Conservation (phyloP, 2,329 filamentous ascomycete species). For the Incumbomyces delicatus region DNA sequence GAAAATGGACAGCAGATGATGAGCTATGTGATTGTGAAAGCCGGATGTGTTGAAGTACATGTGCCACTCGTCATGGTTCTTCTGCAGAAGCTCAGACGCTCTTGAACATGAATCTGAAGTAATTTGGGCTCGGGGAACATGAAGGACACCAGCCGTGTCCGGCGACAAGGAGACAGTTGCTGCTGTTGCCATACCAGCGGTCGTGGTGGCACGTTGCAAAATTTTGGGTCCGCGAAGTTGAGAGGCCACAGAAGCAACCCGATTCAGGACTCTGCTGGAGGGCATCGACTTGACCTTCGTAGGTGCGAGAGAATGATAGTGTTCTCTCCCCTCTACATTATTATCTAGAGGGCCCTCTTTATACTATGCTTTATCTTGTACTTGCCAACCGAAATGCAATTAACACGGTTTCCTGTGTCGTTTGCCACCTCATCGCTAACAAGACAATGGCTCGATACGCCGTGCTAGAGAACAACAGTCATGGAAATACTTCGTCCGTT, state of each 20-base stretch:
- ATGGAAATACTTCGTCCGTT: neutral
- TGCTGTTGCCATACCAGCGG: constrained; percentile 35
- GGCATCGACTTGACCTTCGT: neutral
- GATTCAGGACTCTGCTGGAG: neutral
- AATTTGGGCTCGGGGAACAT: constrained; percentile 28
- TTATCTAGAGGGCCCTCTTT: neutral
- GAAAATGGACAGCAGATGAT: constrained; percentile 18
- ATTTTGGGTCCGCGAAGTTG: neutral
- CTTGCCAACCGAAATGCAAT: too few species aligned
- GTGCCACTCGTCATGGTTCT: constrained; percentile 63
- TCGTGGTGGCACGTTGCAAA: neutral
- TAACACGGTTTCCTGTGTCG: too few species aligned
- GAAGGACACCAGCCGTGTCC: constrained; percentile 37
- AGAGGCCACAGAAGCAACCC: neutral
- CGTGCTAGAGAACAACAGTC: neutral
- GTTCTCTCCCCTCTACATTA: neutral
- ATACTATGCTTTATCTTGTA: too few species aligned
- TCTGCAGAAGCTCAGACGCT: constrained; percentile 60
- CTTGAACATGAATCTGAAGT: constrained; percentile 51
- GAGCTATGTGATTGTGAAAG: constrained; percentile 51
- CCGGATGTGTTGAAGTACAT: constrained; percentile 68
- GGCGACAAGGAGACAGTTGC: constrained; percentile 37
- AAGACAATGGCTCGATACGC: too few species aligned
- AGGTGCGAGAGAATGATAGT: neutral
- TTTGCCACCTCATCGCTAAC: too few species aligned